A percentile compares a stretch with the other conserved stretches of the same genome.
These are phyloP conservation scores for Parmales sp. DNA, from an alignment of 108 stramenopile genomes.

Conservation along the genomic window DNA sequence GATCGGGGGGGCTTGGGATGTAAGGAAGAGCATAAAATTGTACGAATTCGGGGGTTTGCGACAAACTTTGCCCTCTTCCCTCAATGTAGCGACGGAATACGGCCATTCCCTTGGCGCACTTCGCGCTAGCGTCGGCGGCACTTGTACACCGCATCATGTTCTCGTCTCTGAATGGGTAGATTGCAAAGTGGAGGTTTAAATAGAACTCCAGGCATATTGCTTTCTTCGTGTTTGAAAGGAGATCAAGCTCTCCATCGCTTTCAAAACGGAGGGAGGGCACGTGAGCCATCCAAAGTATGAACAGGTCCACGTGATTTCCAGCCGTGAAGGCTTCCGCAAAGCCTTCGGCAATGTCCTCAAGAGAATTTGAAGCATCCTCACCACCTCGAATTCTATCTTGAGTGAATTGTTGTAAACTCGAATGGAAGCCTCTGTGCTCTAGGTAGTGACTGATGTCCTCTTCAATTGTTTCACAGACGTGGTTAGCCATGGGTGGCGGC, in stretches of 20 bases:
- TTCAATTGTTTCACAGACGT: too few relatives aligned
- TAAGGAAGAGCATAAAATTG: neutral
- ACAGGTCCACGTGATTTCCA: conserved; percentile 9
- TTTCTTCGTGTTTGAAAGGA: too few relatives aligned
- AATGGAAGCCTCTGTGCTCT: too few relatives aligned
- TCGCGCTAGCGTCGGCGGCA: neutral
- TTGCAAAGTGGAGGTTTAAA: neutral
- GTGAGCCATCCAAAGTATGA: conserved; percentile 7
- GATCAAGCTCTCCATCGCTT: neutral
- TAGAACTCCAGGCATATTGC: conserved; percentile 4
- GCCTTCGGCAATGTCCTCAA: too few relatives aligned
- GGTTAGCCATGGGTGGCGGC: too few relatives aligned
- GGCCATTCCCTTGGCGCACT: neutral
- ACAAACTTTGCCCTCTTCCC: neutral
- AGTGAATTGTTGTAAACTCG: too few relatives aligned
- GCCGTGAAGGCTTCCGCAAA: neutral
- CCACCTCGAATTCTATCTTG: too few relatives aligned
- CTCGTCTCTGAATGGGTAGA: conserved; percentile 1
- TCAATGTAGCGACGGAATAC: conserved; percentile 2
- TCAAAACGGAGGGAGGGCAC: neutral
- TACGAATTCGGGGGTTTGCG: conserved; percentile 5
- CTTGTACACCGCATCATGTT: neutral
- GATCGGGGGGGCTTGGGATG: neutral
- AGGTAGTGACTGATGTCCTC: too few relatives aligned
- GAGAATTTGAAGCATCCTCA: too few relatives aligned